Evolutionary conservation across 2,329 filamentous ascomycete species (phyloP).

Genomic region (Ophiostoma fasciatum): DNA sequence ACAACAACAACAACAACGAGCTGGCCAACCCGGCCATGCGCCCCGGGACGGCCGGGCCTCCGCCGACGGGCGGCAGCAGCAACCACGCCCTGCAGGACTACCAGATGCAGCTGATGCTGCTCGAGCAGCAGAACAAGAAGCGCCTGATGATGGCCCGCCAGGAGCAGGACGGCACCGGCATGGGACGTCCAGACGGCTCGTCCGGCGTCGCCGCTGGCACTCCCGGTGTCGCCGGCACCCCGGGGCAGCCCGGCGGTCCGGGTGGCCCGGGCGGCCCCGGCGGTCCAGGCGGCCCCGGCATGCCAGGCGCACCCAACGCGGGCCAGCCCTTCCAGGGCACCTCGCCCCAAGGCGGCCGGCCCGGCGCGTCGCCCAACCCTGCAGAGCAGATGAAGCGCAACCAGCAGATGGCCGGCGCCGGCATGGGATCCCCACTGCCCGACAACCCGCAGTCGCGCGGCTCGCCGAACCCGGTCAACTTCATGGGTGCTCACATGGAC

Average conservation of each 20-base stretch:
- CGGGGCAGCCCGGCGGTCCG: slow-evolving; percentile 34
- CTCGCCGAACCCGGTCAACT: slow-evolving; percentile 47
- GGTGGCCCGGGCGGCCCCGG: slow-evolving; percentile 38
- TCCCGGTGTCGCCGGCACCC: slow-evolving; percentile 27
- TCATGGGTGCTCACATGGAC: slow-evolving; percentile 49
- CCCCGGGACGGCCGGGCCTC: slow-evolving; percentile 29
- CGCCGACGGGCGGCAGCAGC: slow-evolving; percentile 38
- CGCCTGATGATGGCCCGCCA: slow-evolving; percentile 69
- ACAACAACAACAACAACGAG: too few species aligned
- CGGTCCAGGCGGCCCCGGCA: slow-evolving; percentile 29
- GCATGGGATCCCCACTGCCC: slow-evolving; percentile 56
- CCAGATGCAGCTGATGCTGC: slow-evolving; percentile 72
- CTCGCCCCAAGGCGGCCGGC: slow-evolving; percentile 53
- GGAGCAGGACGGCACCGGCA: slow-evolving; percentile 55
- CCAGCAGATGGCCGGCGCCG: slow-evolving; percentile 55
- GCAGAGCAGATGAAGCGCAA: slow-evolving; percentile 68
- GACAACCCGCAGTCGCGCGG: slow-evolving; percentile 52
- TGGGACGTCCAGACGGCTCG: slow-evolving; percentile 6
- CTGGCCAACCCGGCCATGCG: too few species aligned
- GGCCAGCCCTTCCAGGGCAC: slow-evolving; percentile 49
- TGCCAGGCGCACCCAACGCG: slow-evolving; percentile 25
- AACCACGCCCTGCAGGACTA: slow-evolving; percentile 78
- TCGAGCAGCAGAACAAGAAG: slow-evolving; percentile 82
- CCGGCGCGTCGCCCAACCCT: slow-evolving; percentile 62
- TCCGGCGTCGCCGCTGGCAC: slow-evolving; percentile 13